Base-by-base conservation (phyloP, 2,329 filamentous ascomycete species). In the Orbilia blumenaviensis region DNA sequence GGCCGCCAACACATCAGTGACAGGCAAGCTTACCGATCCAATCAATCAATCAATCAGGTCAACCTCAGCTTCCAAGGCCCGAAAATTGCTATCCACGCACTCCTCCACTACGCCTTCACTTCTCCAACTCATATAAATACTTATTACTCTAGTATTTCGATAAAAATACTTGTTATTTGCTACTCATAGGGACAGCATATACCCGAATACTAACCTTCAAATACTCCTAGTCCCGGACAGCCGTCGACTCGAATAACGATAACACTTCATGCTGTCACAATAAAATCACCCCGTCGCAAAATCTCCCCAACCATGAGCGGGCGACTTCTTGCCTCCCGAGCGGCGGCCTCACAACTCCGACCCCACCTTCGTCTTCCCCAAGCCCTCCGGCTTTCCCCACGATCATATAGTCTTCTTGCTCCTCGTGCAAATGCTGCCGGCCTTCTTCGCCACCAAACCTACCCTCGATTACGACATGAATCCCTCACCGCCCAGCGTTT, bases 241-340 rank as follows among this genome's bases (percentile, higher is more conserved):
- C 54, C 18, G 9, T 21, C 34, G 12, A n/a, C 32, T 44, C 42
- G 10, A 38, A 38, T 46, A 23, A 23, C 38, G 10, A n/a, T n/a
- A 42, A 46, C 18, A 29, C 58, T 76, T 68, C 64, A 76, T 76
- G 72, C 72, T 21, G 72, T 52, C 58, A 54, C 64, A 54, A 61
- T 69, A 76, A 69, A 58, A n/a, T 3, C 0, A 21, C n/a, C 48
- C 58, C 38, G 25, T 36, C 68, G 36, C 54, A 67, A n/a, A n/a
- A 63, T 41, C 54, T 69, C 64, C n/a, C 78, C 80, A 83, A 84
- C 81, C 81, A 91, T 91, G 89, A 91, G 88, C 85, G 89, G 88
- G 86, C 90, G 91, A 87, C 88, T 92, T 81, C 86, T 94, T 84
- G 90, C 91, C 83, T 89, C 90, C 82, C 89, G 91, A 48, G 58